Percentiles rank a stretch among this genome's conserved stretches.
Evolutionary conservation across 1,284 basidiomycete species (phyloP).

Genomic region (Microbotryomycetes sp.): DNA sequence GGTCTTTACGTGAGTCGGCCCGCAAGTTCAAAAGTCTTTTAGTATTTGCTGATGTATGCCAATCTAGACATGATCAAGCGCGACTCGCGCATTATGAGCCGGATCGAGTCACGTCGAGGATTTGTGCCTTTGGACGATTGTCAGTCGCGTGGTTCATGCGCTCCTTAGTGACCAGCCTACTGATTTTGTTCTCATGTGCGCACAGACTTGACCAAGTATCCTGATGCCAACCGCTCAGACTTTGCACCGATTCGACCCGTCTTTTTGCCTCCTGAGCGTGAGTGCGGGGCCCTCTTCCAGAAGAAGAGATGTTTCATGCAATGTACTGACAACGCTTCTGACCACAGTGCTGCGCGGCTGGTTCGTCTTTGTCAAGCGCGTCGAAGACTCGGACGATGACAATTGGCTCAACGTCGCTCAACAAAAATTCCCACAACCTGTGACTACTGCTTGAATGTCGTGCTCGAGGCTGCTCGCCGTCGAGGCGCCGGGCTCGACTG

Average conservation of each 20-base stretch:
- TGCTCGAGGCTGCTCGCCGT: no score
- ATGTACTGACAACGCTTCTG: no score
- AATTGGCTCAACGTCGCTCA: not conserved
- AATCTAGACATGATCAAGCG: conserved; percentile 23
- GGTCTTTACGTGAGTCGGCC: conserved; percentile 17
- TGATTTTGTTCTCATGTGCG: no score
- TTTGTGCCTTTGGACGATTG: conserved; percentile 26
- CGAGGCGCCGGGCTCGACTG: no score
- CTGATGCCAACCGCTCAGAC: not conserved
- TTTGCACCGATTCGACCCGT: conserved; percentile 10
- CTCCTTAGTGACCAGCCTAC: no score
- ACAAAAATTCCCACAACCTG: not conserved
- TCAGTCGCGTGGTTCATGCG: no score
- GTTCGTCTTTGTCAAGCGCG: conserved; percentile 13
- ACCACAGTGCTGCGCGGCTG: conserved; percentile 22
- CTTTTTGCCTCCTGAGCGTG: conserved; percentile 17
- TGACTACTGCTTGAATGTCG: no score
- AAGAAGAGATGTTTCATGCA: no score
- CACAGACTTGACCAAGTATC: conserved; percentile 14
- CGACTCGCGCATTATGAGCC: conserved; percentile 25
- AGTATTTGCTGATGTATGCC: not conserved
- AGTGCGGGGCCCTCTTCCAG: no score
- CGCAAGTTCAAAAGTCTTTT: no score
- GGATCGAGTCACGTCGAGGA: conserved; percentile 21
- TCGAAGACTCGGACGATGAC: not conserved